These are phyloP conservation scores for Pulicaria dysenterica DNA, from an alignment of 129 eudicot genomes.

Conservation along the genomic window DNA sequence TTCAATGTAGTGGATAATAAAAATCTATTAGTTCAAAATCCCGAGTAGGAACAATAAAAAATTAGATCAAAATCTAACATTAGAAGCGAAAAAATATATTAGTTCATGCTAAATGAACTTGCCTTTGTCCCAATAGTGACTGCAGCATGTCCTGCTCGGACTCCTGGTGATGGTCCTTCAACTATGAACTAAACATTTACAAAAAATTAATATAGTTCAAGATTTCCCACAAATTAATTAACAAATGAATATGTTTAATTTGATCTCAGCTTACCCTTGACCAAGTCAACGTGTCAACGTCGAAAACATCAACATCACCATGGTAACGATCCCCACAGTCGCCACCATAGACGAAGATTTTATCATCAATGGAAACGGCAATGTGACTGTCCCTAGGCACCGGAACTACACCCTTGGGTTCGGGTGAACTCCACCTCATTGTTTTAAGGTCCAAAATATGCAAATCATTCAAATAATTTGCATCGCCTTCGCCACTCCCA, in stretches of 20 bases:
- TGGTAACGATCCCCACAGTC: conserved; percentile 87
- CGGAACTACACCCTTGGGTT: conserved; percentile 53
- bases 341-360: conserved; percentile 77
- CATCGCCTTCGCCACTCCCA: conserved; percentile 93
- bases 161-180: conserved; percentile 72
- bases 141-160: conserved; percentile 90
- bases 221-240: not conserved
- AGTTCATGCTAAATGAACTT: conserved; percentile 23
- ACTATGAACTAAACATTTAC: conserved; percentile 46
- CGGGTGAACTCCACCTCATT: conserved; percentile 78
- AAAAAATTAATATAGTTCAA: not conserved
- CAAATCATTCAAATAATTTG: conserved; percentile 82
- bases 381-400: conserved; percentile 90
- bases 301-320: conserved; percentile 75
- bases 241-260: not conserved
- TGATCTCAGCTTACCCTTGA: conserved; percentile 53
- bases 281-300: conserved; percentile 67
- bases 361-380: conserved; percentile 56
- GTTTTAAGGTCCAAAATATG: conserved; percentile 75
- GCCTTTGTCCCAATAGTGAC: conserved; percentile 75
- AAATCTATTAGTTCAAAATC: too few species aligned
- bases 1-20: not conserved
- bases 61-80: too few species aligned
- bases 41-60: not conserved
- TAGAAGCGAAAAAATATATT: not conserved